Conservation (phyloP, 768 basidiomycete species). For the Filobasidium floriforme region DNA sequence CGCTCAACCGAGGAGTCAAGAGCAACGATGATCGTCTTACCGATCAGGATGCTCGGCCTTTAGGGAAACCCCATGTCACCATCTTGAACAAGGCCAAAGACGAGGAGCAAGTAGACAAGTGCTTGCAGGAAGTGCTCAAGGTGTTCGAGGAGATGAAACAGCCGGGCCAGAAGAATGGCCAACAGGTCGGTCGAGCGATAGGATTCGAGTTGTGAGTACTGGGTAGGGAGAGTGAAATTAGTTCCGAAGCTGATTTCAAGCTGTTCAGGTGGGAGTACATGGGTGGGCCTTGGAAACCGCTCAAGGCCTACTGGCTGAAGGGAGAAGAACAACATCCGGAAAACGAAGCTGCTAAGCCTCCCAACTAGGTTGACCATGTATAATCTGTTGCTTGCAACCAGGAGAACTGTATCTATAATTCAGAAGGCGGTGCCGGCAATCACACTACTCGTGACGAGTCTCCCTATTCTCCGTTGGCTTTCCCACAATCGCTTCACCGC, state of each 20-base stretch:
- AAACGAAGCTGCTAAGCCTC: background rate
- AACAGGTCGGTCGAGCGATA: conserved; percentile 27
- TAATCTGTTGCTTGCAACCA: no score
- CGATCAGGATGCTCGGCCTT: conserved; percentile 30
- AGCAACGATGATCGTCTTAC: conserved; percentile 27
- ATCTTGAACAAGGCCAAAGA: conserved; percentile 34
- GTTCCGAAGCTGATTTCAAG: background rate
- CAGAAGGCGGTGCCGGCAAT: background rate
- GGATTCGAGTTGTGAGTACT: conserved; percentile 35
- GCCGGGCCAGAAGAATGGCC: conserved; percentile 24
- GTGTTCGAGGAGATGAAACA: conserved; percentile 28
- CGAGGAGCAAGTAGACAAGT: conserved; percentile 31
- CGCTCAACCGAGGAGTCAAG: conserved; percentile 25
- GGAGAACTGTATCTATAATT: background rate
- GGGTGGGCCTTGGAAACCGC: conserved; percentile 33
- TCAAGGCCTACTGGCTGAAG: conserved; percentile 30
- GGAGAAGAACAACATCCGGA: conserved; percentile 8
- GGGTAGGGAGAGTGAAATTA: background rate
- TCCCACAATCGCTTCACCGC: conserved; percentile 5
- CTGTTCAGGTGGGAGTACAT: conserved; percentile 33
- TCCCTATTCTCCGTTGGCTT: background rate
- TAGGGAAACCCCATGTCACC: conserved; percentile 34
- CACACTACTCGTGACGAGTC: background rate
- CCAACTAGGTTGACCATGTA: background rate
- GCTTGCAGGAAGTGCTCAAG: conserved; percentile 30